phyloP scores from a whole-genome alignment of 2,329 filamentous ascomycete genomes.

The Epichloe typhina region DNA sequence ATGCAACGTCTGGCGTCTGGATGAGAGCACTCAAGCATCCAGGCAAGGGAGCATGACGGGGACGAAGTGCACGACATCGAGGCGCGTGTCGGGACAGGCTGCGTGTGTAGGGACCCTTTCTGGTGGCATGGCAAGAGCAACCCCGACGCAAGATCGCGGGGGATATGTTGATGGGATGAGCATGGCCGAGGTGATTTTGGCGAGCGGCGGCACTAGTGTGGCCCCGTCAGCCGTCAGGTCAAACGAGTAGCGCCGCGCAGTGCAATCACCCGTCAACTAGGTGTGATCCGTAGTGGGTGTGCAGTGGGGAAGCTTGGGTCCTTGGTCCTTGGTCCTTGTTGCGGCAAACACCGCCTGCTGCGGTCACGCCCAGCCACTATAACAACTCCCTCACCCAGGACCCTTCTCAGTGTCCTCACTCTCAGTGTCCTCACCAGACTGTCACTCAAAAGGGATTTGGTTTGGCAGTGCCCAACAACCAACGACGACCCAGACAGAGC shows the following conservation, averaged over 20 bases:
- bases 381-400: neutral
- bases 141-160: neutral
- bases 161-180: neutral
- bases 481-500: neutral
- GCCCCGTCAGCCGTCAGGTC: too few species aligned
- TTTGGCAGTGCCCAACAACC: neutral
- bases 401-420: neutral
- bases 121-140: neutral
- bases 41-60: neutral
- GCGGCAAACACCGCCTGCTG: constrained; percentile 13
- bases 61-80: neutral
- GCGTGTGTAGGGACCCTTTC: neutral
- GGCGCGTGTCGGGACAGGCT: neutral
- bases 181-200: neutral
- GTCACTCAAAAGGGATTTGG: too few species aligned
- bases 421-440: too few species aligned
- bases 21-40: neutral
- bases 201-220: neutral
- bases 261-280: neutral
- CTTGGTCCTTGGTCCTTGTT: neutral
- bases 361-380: constrained; percentile 9
- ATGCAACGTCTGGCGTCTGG: too few species aligned
- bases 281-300: neutral
- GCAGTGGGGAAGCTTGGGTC: neutral
- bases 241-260: neutral